Evolutionary conservation across 768 basidiomycete genomes (phyloP).

Genomic region (Leccinellum luteum): DNA sequence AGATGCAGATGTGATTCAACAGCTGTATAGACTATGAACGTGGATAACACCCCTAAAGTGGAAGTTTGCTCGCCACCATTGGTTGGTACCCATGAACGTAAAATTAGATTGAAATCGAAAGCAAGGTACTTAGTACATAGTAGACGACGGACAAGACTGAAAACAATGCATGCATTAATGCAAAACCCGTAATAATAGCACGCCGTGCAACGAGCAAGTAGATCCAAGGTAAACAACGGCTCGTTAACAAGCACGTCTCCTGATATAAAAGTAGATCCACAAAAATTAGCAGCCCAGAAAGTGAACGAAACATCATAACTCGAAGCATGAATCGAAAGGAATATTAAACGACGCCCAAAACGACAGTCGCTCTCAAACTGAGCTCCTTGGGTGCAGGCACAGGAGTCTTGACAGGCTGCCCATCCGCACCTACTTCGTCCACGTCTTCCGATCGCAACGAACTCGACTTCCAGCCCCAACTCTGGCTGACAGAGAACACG

Average conservation of each 20-base stretch:
- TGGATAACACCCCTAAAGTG: too few relatives aligned
- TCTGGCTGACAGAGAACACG: slow-evolving; percentile 78
- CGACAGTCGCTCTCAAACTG: slow-evolving; percentile 76
- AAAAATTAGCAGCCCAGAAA: neutral
- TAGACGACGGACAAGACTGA: neutral
- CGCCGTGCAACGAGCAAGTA: neutral
- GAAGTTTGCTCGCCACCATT: too few relatives aligned
- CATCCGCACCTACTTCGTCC: slow-evolving; percentile 37
- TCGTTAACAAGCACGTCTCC: neutral
- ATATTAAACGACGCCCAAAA: slow-evolving; percentile 67
- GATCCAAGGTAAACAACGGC: neutral
- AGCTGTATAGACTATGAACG: too few relatives aligned
- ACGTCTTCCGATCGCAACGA: slow-evolving; percentile 52
- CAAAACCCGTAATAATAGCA: neutral
- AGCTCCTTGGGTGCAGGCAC: slow-evolving; percentile 39
- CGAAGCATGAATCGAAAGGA: slow-evolving; percentile 1
- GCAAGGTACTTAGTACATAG: neutral
- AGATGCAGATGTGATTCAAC: neutral
- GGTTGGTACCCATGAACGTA: too few relatives aligned
- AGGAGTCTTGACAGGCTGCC: slow-evolving; percentile 30
- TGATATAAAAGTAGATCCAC: neutral
- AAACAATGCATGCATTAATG: neutral
- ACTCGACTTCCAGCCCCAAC: slow-evolving; percentile 90
- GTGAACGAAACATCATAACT: neutral
- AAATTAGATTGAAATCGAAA: neutral